phyloP scores from a whole-genome alignment of 495 filamentous ascomycete species.

The Podospora conica region DNA sequence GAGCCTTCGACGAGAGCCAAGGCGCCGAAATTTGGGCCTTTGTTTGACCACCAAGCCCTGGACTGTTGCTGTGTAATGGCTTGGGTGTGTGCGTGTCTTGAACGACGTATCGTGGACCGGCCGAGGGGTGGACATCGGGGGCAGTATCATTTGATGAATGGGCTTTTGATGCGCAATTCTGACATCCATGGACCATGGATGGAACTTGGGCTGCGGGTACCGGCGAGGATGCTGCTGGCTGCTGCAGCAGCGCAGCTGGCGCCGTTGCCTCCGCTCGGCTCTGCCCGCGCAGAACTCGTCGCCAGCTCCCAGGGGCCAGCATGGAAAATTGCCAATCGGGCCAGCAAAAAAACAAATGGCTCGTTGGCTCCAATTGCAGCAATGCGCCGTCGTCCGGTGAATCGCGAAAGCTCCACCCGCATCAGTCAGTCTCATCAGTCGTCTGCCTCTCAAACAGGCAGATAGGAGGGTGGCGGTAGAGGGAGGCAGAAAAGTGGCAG shows the following conservation, averaged over 20 bases:
- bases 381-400: constrained; percentile 7
- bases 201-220: not conserved
- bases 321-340: not conserved
- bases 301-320: not conserved
- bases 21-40: constrained; percentile 6
- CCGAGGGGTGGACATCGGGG: too few relatives aligned
- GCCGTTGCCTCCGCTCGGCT: constrained; percentile 1
- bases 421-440: constrained; percentile 9
- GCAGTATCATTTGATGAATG: too few relatives aligned
- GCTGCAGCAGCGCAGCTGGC: not conserved
- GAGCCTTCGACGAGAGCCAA: constrained; percentile 6
- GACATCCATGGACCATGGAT: too few relatives aligned
- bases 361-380: constrained; percentile 17
- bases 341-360: constrained; percentile 17
- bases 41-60: constrained; percentile 3
- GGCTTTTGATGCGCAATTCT: too few relatives aligned
- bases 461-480: not conserved
- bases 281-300: constrained; percentile 4
- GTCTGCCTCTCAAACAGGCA: not conserved
- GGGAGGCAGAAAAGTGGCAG: not conserved
- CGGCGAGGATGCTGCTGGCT: not conserved
- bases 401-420: constrained; percentile 6
- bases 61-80: not conserved
- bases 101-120: not conserved
- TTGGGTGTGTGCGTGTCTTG: not conserved